Percentiles rank a stretch among this genome's conserved stretches.
Evolutionary conservation across 2,329 filamentous ascomycete genomes (phyloP).

Genomic region (Ambrosiella cleistominuta): DNA sequence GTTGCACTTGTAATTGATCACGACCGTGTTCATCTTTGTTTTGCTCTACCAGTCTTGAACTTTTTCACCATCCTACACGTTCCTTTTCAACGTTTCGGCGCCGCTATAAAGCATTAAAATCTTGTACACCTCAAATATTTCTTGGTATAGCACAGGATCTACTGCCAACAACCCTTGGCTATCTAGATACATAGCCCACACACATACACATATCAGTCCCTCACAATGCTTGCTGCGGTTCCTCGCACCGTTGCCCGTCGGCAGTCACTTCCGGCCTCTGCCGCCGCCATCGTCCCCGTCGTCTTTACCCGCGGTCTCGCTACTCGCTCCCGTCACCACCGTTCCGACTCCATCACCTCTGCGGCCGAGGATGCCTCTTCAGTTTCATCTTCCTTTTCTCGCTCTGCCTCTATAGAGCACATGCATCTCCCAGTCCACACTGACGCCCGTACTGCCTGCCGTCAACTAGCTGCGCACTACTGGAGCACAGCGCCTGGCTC

Average conservation of each 20-base stretch:
- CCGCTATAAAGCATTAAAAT: too few relatives aligned
- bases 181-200: background rate
- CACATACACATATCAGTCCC: background rate
- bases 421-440: slow-evolving; percentile 12
- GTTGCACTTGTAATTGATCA: too few relatives aligned
- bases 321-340: slow-evolving; percentile 11
- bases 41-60: too few relatives aligned
- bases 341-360: background rate
- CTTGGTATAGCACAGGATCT: background rate
- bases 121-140: background rate
- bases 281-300: slow-evolving; percentile 7
- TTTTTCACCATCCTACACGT: too few relatives aligned
- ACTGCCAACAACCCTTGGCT: background rate
- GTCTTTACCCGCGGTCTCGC: slow-evolving; percentile 9
- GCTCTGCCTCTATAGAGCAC: slow-evolving; percentile 8
- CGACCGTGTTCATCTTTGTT: too few relatives aligned
- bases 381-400: slow-evolving; percentile 5
- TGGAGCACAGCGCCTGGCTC: slow-evolving; percentile 11
- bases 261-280: slow-evolving; percentile 11
- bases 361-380: background rate
- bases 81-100: too few relatives aligned
- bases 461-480: slow-evolving; percentile 13
- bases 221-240: slow-evolving; percentile 10
- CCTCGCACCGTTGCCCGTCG: slow-evolving; percentile 10
- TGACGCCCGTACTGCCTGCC: slow-evolving; percentile 10